Evolutionary conservation across 2,329 filamentous ascomycete species (phyloP).

Genomic region (Ceratocystis cacaofunesta): DNA sequence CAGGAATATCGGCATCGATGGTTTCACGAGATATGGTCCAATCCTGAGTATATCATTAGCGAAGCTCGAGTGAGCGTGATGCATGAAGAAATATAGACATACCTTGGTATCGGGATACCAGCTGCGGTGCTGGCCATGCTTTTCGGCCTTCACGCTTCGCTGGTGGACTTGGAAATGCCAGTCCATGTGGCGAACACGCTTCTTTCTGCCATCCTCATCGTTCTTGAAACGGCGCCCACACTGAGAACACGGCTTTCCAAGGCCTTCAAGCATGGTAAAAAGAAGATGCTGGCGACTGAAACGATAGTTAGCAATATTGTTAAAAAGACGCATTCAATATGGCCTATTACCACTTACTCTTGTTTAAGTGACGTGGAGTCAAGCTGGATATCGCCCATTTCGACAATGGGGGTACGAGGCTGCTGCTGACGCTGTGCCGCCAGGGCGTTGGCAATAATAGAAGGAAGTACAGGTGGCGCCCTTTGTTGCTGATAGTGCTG

Average conservation of each 20-base stretch:
- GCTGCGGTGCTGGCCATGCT: slow-evolving; percentile 75
- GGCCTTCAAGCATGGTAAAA: slow-evolving; percentile 59
- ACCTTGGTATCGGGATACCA: slow-evolving; percentile 89
- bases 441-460: slow-evolving; percentile 26
- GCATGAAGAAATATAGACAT: slow-evolving; percentile 25
- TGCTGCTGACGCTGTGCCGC: slow-evolving; percentile 20
- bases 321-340: neutral
- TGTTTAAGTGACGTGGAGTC: slow-evolving; percentile 53
- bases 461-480: slow-evolving; percentile 22
- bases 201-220: slow-evolving; percentile 62
- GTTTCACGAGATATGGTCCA: slow-evolving; percentile 79
- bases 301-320: neutral
- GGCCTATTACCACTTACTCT: slow-evolving; percentile 38
- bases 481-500: slow-evolving; percentile 18
- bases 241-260: slow-evolving; percentile 76
- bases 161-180: slow-evolving; percentile 96
- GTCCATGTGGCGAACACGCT: slow-evolving; percentile 86
- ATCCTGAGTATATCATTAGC: slow-evolving; percentile 40
- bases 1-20: slow-evolving; percentile 47
- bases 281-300: slow-evolving; percentile 41
- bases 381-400: slow-evolving; percentile 29
- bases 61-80: slow-evolving; percentile 2
- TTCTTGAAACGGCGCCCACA: slow-evolving; percentile 77
- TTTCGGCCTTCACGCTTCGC: slow-evolving; percentile 71
- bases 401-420: slow-evolving; percentile 18